phyloP scores from a whole-genome alignment of 1,139 yeast species.

The Yamadazyma conglobata region DNA sequence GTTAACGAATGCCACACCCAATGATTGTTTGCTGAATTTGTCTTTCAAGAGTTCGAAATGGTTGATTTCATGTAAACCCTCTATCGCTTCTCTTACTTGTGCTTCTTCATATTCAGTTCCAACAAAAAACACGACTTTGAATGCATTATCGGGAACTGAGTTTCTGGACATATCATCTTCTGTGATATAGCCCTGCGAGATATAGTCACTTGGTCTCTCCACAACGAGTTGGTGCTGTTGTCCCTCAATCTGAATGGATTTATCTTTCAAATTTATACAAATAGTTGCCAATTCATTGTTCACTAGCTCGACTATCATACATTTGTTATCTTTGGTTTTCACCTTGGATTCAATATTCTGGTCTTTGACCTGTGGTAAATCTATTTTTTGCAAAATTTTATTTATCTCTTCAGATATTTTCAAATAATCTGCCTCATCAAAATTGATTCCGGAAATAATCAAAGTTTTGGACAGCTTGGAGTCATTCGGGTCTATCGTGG shows the following conservation, averaged over 20 bases:
- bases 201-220: constrained; percentile 62
- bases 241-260: constrained; percentile 20
- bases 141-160: constrained; percentile 32
- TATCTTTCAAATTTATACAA: constrained; percentile 45
- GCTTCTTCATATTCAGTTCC: constrained; percentile 25
- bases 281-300: constrained; percentile 59
- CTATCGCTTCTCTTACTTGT: constrained; percentile 24
- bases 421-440: constrained; percentile 36
- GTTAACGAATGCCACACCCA: constrained; percentile 42
- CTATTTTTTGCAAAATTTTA: constrained; percentile 36
- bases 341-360: constrained; percentile 33
- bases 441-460: constrained; percentile 44
- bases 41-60: constrained; percentile 34
- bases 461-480: constrained; percentile 52
- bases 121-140: constrained; percentile 30
- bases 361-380: constrained; percentile 18
- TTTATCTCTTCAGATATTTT: constrained; percentile 43
- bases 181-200: constrained; percentile 31
- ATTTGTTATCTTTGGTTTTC: constrained; percentile 34
- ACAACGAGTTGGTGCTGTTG: constrained; percentile 26
- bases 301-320: constrained; percentile 50
- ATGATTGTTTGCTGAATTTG: constrained; percentile 33
- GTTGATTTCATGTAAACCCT: constrained; percentile 20
- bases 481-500: constrained; percentile 49
- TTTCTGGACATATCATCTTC: constrained; percentile 14